Base-by-base conservation (phyloP, 148 eudicot species). In the Suaeda aralocaspica region DNA sequence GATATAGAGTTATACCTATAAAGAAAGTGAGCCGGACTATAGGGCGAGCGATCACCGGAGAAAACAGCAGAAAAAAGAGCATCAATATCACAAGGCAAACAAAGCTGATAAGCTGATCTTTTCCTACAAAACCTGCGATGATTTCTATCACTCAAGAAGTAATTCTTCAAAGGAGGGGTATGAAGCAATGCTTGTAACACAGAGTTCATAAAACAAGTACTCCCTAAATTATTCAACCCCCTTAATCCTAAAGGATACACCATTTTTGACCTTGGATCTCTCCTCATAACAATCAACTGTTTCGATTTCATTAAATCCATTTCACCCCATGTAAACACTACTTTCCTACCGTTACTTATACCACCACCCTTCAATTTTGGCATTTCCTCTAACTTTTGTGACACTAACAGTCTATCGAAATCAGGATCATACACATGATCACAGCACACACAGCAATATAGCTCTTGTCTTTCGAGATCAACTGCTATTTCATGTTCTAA, bases 351-450 rank as follows among this genome's bases (percentile, higher is more conserved):
- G 59, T 31, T 67, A 59, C 21, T 24, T 21, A 2, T 44, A 13
- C 2, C 25, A 53, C 36, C 30, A 46, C 9, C 8, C 18, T 19
- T 25, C 9, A 52, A 65, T 64, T 33, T 58, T 4, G 68, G 45
- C 62, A 77, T 66, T 33, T 51, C 74, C 53, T 55, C 70, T 36
- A 80, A 39, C 26, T 77, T 69, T 30, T 81, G 77, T 7, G 80
- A 71, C 79, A 84, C 61, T 46, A 85, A 79, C 73, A 82, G 68
- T 63, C 77, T 83, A 48, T 87, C 91, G 59, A 87, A 87, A 61
- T 87, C 88, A 68, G 81, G 86, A 79, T 87, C 91, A 63, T 87
- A 87, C 44, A 87, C 87, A 67, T 87, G 91, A 83, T 87, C 88
- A 77, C 82, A 72, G 59, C 91, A 87, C 45, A 76, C 82, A 58